These are phyloP conservation scores for Globisporangium carolinianum DNA, from an alignment of 352 stramenopile species.

Conservation along the genomic window DNA sequence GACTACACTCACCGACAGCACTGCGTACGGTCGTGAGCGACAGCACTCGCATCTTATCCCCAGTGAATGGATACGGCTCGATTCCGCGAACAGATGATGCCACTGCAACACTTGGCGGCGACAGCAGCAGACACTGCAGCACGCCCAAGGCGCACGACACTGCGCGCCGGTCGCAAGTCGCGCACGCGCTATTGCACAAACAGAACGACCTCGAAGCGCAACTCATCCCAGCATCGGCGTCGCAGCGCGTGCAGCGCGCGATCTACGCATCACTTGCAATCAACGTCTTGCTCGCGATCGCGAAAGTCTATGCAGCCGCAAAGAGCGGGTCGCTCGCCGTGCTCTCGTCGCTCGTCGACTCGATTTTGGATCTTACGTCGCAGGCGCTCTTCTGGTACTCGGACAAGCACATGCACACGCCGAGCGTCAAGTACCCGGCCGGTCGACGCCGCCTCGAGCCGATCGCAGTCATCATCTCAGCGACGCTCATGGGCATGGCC, in stretches of 20 bases:
- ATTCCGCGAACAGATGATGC: not conserved
- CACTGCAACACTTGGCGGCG: not conserved
- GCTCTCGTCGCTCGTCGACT: conserved; percentile 92
- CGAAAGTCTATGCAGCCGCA: conserved; percentile 73
- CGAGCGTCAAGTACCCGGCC: conserved; percentile 90
- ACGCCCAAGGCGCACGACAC: not conserved
- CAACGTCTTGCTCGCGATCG: conserved; percentile 65
- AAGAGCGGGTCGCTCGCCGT: conserved; percentile 90
- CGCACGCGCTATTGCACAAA: conserved; percentile 53
- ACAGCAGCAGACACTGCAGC: no score
- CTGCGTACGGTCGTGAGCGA: not conserved
- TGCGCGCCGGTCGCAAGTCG: conserved; percentile 53
- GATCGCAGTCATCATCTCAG: conserved; percentile 93
- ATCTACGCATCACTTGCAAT: conserved; percentile 63
- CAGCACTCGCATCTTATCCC: not conserved
- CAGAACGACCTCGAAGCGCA: conserved; percentile 55
- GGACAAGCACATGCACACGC: conserved; percentile 88
- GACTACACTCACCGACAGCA: not conserved
- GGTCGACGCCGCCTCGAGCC: conserved; percentile 91
- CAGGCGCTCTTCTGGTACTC: conserved; percentile 93
- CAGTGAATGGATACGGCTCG: conserved; percentile 2
- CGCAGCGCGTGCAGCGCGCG: conserved; percentile 53
- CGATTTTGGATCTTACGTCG: conserved; percentile 91
- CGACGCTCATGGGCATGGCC: conserved; percentile 96
- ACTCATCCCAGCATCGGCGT: conserved; percentile 25